phyloP scores from a whole-genome alignment of 1,284 basidiomycete species.

The Fomitopsis palustris region DNA sequence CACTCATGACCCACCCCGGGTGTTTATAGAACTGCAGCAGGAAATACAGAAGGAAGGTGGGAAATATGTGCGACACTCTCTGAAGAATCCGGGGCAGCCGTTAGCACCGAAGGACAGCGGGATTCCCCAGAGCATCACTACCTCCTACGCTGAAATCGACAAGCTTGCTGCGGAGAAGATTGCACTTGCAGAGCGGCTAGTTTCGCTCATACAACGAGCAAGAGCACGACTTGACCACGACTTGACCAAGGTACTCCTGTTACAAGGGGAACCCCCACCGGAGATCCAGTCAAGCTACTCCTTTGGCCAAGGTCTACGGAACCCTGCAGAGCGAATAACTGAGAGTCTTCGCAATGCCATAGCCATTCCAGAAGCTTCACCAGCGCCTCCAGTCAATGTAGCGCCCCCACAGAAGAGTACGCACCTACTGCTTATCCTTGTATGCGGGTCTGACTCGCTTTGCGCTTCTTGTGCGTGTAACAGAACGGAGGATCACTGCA shows the following conservation, averaged over 20 bases:
- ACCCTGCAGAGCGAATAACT: constrained; percentile 43
- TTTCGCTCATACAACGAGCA: constrained; percentile 48
- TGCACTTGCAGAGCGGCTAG: constrained; percentile 47
- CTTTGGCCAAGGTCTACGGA: constrained; percentile 29
- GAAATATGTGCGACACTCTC: constrained; percentile 49
- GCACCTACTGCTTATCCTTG: constrained; percentile 3
- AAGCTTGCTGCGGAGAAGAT: constrained; percentile 54
- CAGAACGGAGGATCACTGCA: constrained; percentile 23
- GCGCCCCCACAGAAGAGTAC: constrained; percentile 27
- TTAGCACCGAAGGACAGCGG: constrained; percentile 33
- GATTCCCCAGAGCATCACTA: constrained; percentile 46
- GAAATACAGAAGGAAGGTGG: constrained; percentile 52
- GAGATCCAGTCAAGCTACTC: constrained; percentile 24
- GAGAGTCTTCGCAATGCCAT: constrained; percentile 47
- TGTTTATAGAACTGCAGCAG: constrained; percentile 43
- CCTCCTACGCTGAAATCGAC: constrained; percentile 52
- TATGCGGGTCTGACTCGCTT: background rate
- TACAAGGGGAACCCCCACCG: constrained; percentile 50
- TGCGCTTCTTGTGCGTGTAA: background rate
- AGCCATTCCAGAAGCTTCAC: constrained; percentile 20
- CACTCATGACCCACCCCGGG: background rate
- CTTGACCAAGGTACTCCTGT: constrained; percentile 45
- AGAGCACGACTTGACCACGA: constrained; percentile 55
- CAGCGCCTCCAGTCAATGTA: constrained; percentile 13
- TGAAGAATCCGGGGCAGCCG: constrained; percentile 29